A percentile compares a stretch with the other conserved stretches of the same genome.
Evolutionary conservation across 768 basidiomycete genomes (phyloP).

Genomic region (Lactarius psammicola): DNA sequence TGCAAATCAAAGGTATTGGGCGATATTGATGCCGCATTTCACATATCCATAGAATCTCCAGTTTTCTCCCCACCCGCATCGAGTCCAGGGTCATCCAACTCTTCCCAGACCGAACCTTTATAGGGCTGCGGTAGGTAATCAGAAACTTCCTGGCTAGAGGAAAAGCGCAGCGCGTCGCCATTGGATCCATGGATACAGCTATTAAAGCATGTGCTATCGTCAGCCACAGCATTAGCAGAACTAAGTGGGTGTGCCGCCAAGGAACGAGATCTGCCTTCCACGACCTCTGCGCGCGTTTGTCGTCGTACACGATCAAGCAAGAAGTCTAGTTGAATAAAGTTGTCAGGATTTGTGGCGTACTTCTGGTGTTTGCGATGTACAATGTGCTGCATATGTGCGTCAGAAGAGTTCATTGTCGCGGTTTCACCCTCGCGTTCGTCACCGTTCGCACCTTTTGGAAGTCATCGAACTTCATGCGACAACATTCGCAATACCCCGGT

Average conservation of each 20-base stretch:
- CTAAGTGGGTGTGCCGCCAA: constrained; percentile 14
- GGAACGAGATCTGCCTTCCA: constrained; percentile 23
- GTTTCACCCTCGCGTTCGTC: background rate
- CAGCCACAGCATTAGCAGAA: background rate
- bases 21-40: background rate
- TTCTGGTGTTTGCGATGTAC: constrained; percentile 70
- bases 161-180: constrained; percentile 6
- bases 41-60: background rate
- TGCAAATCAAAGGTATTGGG: constrained; percentile 12
- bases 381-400: constrained; percentile 57
- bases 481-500: constrained; percentile 97
- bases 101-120: constrained; percentile 12
- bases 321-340: constrained; percentile 77
- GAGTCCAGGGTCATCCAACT: constrained; percentile 17
- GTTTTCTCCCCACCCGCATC: constrained; percentile 11
- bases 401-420: background rate
- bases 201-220: constrained; percentile 10
- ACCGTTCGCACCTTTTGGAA: constrained; percentile 65
- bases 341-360: constrained; percentile 73
- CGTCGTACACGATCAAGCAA: constrained; percentile 63
- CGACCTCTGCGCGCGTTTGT: constrained; percentile 40
- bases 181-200: background rate
- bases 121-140: constrained; percentile 29
- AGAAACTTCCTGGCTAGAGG: constrained; percentile 27
- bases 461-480: constrained; percentile 84